phyloP scores from a whole-genome alignment of 257 asterid species.

The Solanum gracilifrons region DNA sequence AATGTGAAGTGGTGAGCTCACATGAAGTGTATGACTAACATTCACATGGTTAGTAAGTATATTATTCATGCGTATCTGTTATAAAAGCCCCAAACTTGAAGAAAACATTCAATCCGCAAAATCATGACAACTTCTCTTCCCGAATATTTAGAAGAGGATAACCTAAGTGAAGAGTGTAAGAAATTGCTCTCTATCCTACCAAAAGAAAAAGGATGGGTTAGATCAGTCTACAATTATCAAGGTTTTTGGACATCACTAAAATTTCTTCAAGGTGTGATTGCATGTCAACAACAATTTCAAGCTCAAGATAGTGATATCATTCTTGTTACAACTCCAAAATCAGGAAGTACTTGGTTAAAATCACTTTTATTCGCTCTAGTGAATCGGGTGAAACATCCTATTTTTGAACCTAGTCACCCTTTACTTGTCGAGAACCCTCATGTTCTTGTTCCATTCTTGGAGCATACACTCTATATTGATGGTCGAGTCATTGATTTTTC shows the following conservation, averaged over 20 bases:
- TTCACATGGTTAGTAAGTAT: background rate
- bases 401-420: background rate
- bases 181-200: background rate
- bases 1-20: background rate
- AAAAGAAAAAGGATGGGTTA: background rate
- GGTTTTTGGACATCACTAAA: background rate
- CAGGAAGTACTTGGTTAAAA: background rate
- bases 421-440: background rate
- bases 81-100: background rate
- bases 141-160: background rate
- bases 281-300: background rate
- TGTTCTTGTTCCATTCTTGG: background rate
- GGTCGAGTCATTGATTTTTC: background rate
- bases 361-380: background rate
- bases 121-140: background rate
- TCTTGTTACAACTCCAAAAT: background rate
- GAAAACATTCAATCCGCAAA: background rate
- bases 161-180: background rate
- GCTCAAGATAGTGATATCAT: background rate
- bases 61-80: background rate
- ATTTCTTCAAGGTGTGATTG: background rate
- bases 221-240: background rate
- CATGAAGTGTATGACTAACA: background rate
- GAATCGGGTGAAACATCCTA: background rate
- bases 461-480: background rate